These are phyloP conservation scores for Colletotrichum sp. DNA, from an alignment of 2,329 filamentous ascomycete species.

Conservation along the genomic window DNA sequence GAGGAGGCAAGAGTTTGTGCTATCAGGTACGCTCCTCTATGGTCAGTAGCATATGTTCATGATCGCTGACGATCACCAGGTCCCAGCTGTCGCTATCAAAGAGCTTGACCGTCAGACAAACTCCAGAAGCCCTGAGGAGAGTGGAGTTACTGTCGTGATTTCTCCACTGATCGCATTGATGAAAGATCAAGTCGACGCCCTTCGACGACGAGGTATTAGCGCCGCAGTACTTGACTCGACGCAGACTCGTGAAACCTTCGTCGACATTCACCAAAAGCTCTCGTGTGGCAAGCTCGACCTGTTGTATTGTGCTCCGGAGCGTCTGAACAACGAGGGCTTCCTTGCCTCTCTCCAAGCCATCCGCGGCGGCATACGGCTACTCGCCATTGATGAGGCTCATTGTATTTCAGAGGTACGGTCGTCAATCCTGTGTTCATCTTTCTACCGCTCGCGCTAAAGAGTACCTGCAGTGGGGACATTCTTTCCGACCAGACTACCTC, in stretches of 20 bases:
- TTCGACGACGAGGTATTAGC: slow-evolving; percentile 52
- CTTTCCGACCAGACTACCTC: slow-evolving; percentile 55
- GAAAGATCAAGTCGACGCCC: slow-evolving; percentile 65
- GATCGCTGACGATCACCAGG: slow-evolving; percentile 30
- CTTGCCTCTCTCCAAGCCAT: slow-evolving; percentile 59
- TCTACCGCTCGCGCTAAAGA: too few relatives aligned
- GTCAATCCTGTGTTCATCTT: too few relatives aligned
- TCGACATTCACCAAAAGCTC: slow-evolving; percentile 39
- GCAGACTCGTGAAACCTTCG: slow-evolving; percentile 53
- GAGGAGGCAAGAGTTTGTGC: slow-evolving; percentile 55
- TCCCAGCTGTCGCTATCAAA: slow-evolving; percentile 52
- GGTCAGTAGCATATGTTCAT: too few relatives aligned
- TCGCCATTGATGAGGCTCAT: slow-evolving; percentile 64
- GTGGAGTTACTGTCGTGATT: slow-evolving; percentile 61
- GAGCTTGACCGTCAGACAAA: slow-evolving; percentile 40
- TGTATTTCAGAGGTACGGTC: slow-evolving; percentile 57
- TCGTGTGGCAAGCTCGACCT: slow-evolving; percentile 54
- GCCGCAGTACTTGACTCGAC: slow-evolving; percentile 63
- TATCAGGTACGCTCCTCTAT: slow-evolving; percentile 43
- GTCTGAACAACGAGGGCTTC: slow-evolving; percentile 66
- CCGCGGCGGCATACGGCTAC: slow-evolving; percentile 58
- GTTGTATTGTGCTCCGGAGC: slow-evolving; percentile 64
- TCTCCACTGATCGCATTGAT: slow-evolving; percentile 63
- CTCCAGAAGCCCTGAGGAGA: slow-evolving; percentile 30
- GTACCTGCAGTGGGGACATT: slow-evolving; percentile 59